Evolutionary conservation across 805 yeast genomes (phyloP), one percentile per base, ranked within the genome.

Genomic region (Zygoascus ofunaensis): DNA sequence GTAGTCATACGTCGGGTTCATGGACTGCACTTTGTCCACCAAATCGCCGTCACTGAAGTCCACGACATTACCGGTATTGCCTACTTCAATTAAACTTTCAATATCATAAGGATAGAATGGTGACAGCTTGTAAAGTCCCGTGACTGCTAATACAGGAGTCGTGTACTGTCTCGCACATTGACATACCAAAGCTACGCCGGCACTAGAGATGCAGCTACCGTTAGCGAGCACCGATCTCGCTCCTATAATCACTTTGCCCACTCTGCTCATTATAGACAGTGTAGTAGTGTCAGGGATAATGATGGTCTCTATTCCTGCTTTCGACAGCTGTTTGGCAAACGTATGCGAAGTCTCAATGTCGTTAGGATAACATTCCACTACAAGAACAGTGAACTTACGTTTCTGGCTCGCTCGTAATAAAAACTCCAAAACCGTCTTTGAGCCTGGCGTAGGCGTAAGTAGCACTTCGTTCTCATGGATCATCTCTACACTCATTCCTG

Each of bases 71-170:
- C 94, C 92, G 4, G 95, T 80, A 56, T 90, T 90, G 22, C 96
- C 96, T 42, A 87, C 89, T 65, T 89, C 95, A 38, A 87, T 80
- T 47, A 87, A 70, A 51, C 80, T 79, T 54, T 85, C 90, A 46
- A 82, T 75, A 59, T 85, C 87, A 61, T 82, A 86, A 21, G 97
- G 98, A 60, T 92, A 92, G 42, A 84, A 70, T 26, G 97, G 97
- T 7, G 95, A 82, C 41, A 92, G 72, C 65, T 92, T 92, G 70
- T 85, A 92, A 44, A 90, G 71, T 39, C 97, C 98, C 1, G 97
- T 87, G 40, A 89, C 92, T 1, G 92, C 89, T 61, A 92, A 83
- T 4, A 92, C 97, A 0, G 98, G 98, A n/a, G 96, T 90, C 59
- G 79, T 76, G 62, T 85, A 90, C 58, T 86, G 95, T 59, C 84